These are phyloP conservation scores for Novymonas esmeraldas DNA, from an alignment of 208 protist species.

Conservation along the genomic window DNA sequence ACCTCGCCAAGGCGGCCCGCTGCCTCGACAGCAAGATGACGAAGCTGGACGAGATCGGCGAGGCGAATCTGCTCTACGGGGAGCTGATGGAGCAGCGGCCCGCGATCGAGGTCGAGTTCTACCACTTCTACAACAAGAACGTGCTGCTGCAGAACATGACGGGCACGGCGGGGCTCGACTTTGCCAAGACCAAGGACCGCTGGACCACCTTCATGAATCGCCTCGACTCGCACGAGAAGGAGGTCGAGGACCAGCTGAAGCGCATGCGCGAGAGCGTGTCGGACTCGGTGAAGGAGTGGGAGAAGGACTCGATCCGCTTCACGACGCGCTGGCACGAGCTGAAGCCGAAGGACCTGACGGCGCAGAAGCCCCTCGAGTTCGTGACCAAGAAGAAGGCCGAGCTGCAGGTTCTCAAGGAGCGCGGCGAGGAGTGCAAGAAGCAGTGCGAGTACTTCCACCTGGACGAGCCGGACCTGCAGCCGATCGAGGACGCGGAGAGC, in stretches of 20 bases:
- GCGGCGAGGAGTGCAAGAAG: slow-evolving; percentile 68
- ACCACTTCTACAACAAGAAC: slow-evolving; percentile 94
- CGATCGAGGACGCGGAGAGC: slow-evolving; percentile 69
- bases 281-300: slow-evolving; percentile 75
- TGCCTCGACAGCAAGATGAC: slow-evolving; percentile 88
- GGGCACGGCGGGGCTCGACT: slow-evolving; percentile 71
- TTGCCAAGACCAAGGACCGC: slow-evolving; percentile 63
- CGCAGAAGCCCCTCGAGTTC: slow-evolving; percentile 73
- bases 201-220: slow-evolving; percentile 86
- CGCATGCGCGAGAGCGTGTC: slow-evolving; percentile 69
- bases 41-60: slow-evolving; percentile 94
- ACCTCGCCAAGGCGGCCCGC: slow-evolving; percentile 69
- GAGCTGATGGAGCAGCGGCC: slow-evolving; percentile 85
- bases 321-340: slow-evolving; percentile 92
- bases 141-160: slow-evolving; percentile 90
- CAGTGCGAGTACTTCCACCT: slow-evolving; percentile 95
- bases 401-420: slow-evolving; percentile 69
- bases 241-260: slow-evolving; percentile 92
- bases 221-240: slow-evolving; percentile 92
- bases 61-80: slow-evolving; percentile 84
- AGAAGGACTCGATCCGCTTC: slow-evolving; percentile 91
- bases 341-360: slow-evolving; percentile 92
- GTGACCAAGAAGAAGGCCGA: slow-evolving; percentile 86
- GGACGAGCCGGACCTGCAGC: slow-evolving; percentile 82
- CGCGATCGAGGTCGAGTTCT: slow-evolving; percentile 85